Evolutionary conservation across 2,329 filamentous ascomycete genomes (phyloP).

Genomic region (Colletotrichum sp.): DNA sequence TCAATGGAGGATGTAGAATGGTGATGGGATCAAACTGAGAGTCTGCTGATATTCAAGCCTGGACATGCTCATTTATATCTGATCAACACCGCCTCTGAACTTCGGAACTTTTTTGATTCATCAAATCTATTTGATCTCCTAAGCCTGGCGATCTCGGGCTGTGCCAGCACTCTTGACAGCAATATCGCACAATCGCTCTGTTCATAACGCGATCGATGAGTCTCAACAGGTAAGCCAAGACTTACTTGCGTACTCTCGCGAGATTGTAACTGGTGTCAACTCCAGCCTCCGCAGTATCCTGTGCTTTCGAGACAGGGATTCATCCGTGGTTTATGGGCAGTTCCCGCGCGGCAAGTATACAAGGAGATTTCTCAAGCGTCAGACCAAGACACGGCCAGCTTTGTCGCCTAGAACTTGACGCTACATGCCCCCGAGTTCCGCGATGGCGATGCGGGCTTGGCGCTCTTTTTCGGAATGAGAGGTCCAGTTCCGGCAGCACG

Average conservation of each 20-base stretch:
- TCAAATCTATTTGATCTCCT: accelerated
- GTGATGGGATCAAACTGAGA: background rate
- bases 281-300: background rate
- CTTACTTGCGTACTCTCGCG: background rate
- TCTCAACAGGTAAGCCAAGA: background rate
- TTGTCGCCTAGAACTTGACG: background rate
- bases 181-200: background rate
- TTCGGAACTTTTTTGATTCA: background rate
- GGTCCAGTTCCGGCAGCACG: background rate
- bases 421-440: background rate
- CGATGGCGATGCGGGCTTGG: background rate
- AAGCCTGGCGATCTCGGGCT: background rate
- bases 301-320: background rate
- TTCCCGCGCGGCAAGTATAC: background rate
- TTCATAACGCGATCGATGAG: background rate
- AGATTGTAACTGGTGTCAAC: background rate
- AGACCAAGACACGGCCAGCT: background rate
- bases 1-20: background rate
- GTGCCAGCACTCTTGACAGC: background rate
- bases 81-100: background rate
- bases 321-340: background rate
- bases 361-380: background rate
- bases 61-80: background rate
- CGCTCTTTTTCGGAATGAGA: background rate
- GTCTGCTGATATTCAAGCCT: background rate